Evolutionary conservation across 192 early-diverging fungal genomes (phyloP), one percentile per base, ranked within the genome.

Genomic region (Coemansia sp.): DNA sequence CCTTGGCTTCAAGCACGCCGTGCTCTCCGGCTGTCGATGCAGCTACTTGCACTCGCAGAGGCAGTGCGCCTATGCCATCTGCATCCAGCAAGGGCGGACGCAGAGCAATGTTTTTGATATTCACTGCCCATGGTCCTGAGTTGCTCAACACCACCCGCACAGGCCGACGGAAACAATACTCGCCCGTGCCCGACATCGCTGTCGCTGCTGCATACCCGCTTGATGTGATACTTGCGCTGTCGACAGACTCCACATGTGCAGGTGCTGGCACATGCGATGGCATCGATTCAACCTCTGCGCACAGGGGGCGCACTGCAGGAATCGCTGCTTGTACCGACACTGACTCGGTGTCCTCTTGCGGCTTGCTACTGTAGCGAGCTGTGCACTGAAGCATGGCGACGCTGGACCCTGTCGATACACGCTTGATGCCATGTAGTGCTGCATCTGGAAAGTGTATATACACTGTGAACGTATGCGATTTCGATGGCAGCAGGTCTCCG

Each of bases 81-180:
- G 26, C 2, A 18, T 14, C 12, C 2, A 47, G 8, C 14, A 58
- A 16, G 38, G 67, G 62, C 37, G 73, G 51, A 0, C 53, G 63
- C 60, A 77, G 38, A 11, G 14, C 34, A 16, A 67, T 10, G 2
- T 7, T 6, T 16, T 62, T 53, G 3, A 77, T 34, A 0, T 26
- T 20, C 11, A 77, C 20, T 0, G 45, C 64, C 63, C 67, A 70
- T 0, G 74, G 67, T 2, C 67, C 74, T 0, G 40, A 6, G 40
- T 77, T 77, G 10, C 23, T 18, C 41, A 77, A 15, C 14, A 26
- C 59, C 12, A 70, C 67, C 0, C 55, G 53, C 11, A 77, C 21
- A 0, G 74, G 62, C 1, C 74, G 42, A 3, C 64, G 59, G 63
- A 77, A 70, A n/a, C 74, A 59, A 14, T 52, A 50, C 51, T 62